These are phyloP conservation scores for Colletotrichum musicola DNA, from an alignment of 2,329 filamentous ascomycete species.

Conservation along the genomic window DNA sequence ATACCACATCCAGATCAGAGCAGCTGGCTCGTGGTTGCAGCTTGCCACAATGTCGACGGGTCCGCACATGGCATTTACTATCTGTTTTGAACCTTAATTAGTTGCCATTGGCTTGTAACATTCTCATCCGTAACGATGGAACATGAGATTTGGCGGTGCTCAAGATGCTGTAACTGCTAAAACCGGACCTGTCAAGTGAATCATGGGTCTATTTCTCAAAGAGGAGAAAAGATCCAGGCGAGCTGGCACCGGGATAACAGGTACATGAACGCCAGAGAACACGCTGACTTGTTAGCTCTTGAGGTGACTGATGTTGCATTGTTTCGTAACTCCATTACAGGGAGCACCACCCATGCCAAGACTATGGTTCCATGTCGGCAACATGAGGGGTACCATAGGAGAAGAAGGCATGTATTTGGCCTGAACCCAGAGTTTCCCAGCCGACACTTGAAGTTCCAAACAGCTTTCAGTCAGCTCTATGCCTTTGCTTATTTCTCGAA, in stretches of 20 bases:
- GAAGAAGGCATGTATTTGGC: neutral
- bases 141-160: too few relatives aligned
- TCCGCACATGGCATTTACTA: too few relatives aligned
- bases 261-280: neutral
- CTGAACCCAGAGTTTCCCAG: neutral
- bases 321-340: neutral
- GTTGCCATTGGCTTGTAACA: too few relatives aligned
- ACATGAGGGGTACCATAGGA: neutral
- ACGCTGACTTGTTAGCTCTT: neutral
- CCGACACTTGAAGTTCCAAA: neutral
- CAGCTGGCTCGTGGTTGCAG: neutral
- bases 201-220: too few relatives aligned
- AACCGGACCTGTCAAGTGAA: too few relatives aligned
- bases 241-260: neutral
- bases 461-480: neutral
- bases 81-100: too few relatives aligned
- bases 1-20: neutral
- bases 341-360: slow-evolving; percentile 14
- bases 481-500: neutral
- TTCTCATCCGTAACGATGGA: too few relatives aligned
- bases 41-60: too few relatives aligned
- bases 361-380: slow-evolving; percentile 7
- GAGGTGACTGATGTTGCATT: neutral
- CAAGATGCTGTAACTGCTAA: too few relatives aligned
- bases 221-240: too few relatives aligned